Evolutionary conservation across 2,329 filamentous ascomycete genomes (phyloP), one percentile per base, ranked within the genome.

Genomic region (Colletotrichum tabaci): DNA sequence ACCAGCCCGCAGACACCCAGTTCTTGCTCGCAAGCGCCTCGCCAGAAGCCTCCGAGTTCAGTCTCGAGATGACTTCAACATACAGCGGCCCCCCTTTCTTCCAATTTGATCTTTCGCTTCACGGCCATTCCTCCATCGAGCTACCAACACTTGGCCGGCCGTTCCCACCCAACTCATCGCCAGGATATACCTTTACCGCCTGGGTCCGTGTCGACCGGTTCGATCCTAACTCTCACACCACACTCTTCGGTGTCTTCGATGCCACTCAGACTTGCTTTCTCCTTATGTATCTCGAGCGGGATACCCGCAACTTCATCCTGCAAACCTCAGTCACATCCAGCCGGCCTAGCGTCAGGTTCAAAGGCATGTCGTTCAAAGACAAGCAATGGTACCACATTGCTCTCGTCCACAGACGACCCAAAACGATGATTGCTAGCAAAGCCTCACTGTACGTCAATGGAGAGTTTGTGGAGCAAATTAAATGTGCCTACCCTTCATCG

Each of bases 211-310:
- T 99, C 71, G 95, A 98, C 80, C 87, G 90, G 50, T 98, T 96
- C 80, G 97, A 99, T 80, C 84, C 89, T 6, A 89, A 90, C 56
- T 91, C 93, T 18, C 96, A 99, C 80, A 99, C 96, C 0, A 99
- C 96, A 0, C 88, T 99, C 16, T 99, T 99, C 80, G 96, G 96
- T 35, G 94, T 96, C 10, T 98, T 97, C 81, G 96, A 99, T 82
- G 87, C 92, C 4, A 94, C 91, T 6, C 96, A 98, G 80, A 94
- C 94, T 6, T 99, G 96, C 81, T 99, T 99, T 78, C 84, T 99
- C 46, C 90, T 99, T 76, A 92, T 95, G 72, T 99, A 99, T 78
- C 87, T 99, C 49, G 97, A 99, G 80, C 95, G 93, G 78, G 95
- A 98, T 80, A 97, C 94, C 2, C 93, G 90, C 72, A 96, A 98